Base-by-base conservation (phyloP, 805 yeast genomes). In the Cyberlindnera japonica region DNA sequence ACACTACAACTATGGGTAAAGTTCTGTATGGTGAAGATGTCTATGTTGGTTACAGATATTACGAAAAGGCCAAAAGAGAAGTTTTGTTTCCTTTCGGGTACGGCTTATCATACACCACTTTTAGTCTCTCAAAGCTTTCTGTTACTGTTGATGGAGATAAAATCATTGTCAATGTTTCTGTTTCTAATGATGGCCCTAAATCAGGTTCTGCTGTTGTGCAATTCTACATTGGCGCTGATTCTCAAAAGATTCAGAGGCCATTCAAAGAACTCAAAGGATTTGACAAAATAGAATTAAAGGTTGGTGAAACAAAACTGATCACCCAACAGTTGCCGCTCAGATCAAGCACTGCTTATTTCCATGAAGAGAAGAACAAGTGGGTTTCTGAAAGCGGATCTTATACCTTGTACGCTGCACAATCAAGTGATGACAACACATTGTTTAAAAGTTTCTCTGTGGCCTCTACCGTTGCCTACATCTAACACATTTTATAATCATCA, bases 21-120 rank as follows among this genome's bases (percentile, higher is more conserved):
- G 76, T 71, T 18, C 52, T 72, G 38, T 81, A 80, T 49, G 83
- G 85, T 43, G 87, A 81, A 55, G 84, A 78, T 55, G 72, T 80
- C 30, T 79, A 66, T 53, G 75, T 80, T 37, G 86, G 85, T 17
- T 79, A 73, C 30, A 57, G 78, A 43, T 77, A 60, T 62, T 81
- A 74, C 59, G 84, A 80, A 49, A 59, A 20, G 71, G 75, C 23
- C 56, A 60, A 28, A 76, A 78, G 57, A 62, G 70, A 35, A 78
- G 83, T 40, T 37, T 52, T 13, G 20, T 49, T 33, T 65, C 79
- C 84, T 25, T 81, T 80, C 57, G 85, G 86, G 3, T 66, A 58
- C 50, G 85, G 85, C 31, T 67, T 79, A 44, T 79, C 85, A 1
- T 80, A 79, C 61, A 72, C 83, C 12, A 48, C 64, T 0, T 80